Evolutionary conservation across 1,284 basidiomycete species (phyloP).

Genomic region (Papiliotrema flavescens): DNA sequence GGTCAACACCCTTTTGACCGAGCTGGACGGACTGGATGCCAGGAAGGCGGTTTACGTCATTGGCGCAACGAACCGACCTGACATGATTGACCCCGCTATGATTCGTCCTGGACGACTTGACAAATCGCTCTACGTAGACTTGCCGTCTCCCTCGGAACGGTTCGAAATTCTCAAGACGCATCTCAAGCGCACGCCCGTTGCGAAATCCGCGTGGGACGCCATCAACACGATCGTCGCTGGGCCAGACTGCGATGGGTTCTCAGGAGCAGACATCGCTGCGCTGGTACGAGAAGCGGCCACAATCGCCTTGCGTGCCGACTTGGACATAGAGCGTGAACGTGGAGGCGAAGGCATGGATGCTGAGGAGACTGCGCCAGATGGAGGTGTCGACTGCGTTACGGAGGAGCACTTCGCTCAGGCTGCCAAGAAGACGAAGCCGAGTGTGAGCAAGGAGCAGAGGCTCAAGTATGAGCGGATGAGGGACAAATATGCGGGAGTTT

Average conservation of each 20-base stretch:
- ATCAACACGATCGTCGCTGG: slow-evolving; percentile 37
- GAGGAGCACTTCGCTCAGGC: slow-evolving; percentile 69
- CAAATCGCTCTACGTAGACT: slow-evolving; percentile 93
- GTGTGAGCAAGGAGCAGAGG: slow-evolving; percentile 76
- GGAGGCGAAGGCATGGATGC: slow-evolving; percentile 38
- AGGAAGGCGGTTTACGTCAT: slow-evolving; percentile 93
- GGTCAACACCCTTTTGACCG: slow-evolving; percentile 94
- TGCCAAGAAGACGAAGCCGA: slow-evolving; percentile 78
- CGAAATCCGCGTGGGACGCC: slow-evolving; percentile 41
- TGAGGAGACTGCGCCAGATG: slow-evolving; percentile 11
- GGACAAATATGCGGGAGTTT: slow-evolving; percentile 70
- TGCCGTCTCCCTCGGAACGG: slow-evolving; percentile 73
- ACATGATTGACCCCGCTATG: slow-evolving; percentile 99
- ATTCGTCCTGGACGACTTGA: slow-evolving; percentile 92
- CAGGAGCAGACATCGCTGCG: slow-evolving; percentile 83
- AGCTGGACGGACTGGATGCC: slow-evolving; percentile 88
- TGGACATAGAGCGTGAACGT: slow-evolving; percentile 61
- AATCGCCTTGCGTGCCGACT: slow-evolving; percentile 66
- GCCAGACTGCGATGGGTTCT: slow-evolving; percentile 76
- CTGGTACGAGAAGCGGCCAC: slow-evolving; percentile 88
- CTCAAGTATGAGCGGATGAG: slow-evolving; percentile 74
- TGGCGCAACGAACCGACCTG: slow-evolving; percentile 95
- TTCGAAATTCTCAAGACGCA: slow-evolving; percentile 77
- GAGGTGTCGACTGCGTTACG: slow-evolving; percentile 36
- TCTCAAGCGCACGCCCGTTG: slow-evolving; percentile 69